These are phyloP conservation scores for Phytopythium montanum DNA, from an alignment of 352 stramenopile species.

Conservation along the genomic window DNA sequence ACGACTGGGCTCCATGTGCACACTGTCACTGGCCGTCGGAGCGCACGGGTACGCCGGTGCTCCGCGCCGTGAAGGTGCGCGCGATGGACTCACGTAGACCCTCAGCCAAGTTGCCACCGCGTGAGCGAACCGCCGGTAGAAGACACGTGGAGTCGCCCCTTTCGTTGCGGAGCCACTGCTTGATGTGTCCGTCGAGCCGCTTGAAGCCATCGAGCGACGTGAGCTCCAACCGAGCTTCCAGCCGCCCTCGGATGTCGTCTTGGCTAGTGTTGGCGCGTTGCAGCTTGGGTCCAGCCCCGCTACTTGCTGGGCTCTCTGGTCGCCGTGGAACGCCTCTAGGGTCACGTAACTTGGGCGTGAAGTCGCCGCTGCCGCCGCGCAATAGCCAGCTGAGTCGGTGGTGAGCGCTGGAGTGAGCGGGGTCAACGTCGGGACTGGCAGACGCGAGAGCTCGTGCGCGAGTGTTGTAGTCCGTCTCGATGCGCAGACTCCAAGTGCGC, in stretches of 20 bases:
- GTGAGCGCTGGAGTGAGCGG: neutral
- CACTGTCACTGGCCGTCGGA: neutral
- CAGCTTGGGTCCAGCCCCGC: neutral
- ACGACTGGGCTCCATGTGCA: neutral
- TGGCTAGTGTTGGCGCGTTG: neutral
- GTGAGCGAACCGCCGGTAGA: conserved; percentile 16
- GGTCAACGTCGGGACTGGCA: conserved; percentile 18
- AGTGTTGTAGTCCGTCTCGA: conserved; percentile 55
- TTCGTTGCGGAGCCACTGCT: conserved; percentile 24
- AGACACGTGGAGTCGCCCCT: conserved; percentile 1
- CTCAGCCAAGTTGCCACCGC: conserved; percentile 22
- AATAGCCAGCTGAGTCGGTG: neutral
- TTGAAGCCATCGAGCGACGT: conserved; percentile 33
- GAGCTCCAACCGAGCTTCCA: conserved; percentile 15
- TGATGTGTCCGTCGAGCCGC: conserved; percentile 31
- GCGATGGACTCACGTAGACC: conserved; percentile 27
- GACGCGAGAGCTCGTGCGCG: conserved; percentile 12
- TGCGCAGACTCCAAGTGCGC: conserved; percentile 37
- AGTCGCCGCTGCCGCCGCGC: neutral
- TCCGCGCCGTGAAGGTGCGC: conserved; percentile 21
- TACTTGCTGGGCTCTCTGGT: neutral
- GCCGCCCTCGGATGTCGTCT: neutral
- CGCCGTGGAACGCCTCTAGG: neutral
- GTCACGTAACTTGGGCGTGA: neutral
- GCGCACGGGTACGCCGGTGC: neutral